phyloP scores from a whole-genome alignment of 2,329 filamentous ascomycete species.

The Calonectria henricotiae region DNA sequence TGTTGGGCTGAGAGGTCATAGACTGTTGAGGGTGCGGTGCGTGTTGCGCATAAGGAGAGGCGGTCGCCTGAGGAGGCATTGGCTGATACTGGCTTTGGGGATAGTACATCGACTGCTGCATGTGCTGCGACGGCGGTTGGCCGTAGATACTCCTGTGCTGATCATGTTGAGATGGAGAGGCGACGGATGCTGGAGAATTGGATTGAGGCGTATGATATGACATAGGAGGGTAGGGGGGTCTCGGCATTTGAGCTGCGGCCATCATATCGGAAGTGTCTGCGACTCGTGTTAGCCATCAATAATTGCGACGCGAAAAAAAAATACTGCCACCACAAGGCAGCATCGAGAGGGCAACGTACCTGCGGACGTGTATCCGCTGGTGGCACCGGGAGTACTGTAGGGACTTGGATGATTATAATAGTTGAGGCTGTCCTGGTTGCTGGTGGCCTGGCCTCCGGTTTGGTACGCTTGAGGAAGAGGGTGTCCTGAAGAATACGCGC shows the following conservation, averaged over 20 bases:
- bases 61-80: constrained; percentile 75
- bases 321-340: constrained; percentile 14
- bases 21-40: constrained; percentile 68
- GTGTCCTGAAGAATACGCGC: constrained; percentile 79
- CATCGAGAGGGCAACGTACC: constrained; percentile 71
- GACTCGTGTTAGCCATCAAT: constrained; percentile 42
- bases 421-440: constrained; percentile 76
- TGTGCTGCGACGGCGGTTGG: constrained; percentile 83
- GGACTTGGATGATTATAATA: constrained; percentile 87
- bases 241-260: constrained; percentile 79
- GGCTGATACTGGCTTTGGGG: constrained; percentile 76
- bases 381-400: constrained; percentile 86
- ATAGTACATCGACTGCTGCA: constrained; percentile 88
- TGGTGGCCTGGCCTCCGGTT: constrained; percentile 74
- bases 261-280: constrained; percentile 77
- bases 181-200: constrained; percentile 93
- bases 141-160: constrained; percentile 91
- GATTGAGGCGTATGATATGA: constrained; percentile 95
- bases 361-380: constrained; percentile 89
- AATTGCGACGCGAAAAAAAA: constrained; percentile 35
- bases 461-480: constrained; percentile 79
- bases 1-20: constrained; percentile 76
- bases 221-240: constrained; percentile 89
- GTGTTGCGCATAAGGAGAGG: constrained; percentile 76
- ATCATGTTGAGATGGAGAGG: constrained; percentile 90